Base-by-base conservation (phyloP, 257 asterid species). In the Striga asiatica region DNA sequence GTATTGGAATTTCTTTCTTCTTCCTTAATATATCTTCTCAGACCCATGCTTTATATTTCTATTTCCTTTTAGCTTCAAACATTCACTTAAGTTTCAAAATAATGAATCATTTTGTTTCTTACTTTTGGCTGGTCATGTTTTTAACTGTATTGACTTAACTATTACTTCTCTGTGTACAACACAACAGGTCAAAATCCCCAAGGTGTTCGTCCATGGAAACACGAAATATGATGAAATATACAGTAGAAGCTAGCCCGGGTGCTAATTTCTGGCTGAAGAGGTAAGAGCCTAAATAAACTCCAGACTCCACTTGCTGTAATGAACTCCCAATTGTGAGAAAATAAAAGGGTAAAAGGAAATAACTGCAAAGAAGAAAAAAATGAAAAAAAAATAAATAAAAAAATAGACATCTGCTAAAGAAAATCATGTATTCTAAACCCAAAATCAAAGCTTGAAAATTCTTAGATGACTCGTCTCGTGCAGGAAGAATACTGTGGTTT, bases 161-260 rank as follows among this genome's bases (percentile, higher is more conserved):
- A 3, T 52, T 47, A 62, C 5, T 16, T 21, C n/a, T 62, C 31
- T 46, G 5, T 39, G 8, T 62, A 16, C 41, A 18, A 54, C 31
- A n/a, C n/a, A n/a, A 53, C 82, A 89, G 97, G 79, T 67, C 6
- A 80, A 72, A 60, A 73, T 14, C 10, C 85, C 92, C 7, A 85
- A 74, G 79, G 83, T 82, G 9, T 85, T 49, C 55, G 71, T 82
- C 50, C 95, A 81, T 58, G 96, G 94, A 64, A 79, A 72, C 60
- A 65, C 66, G 5, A 55, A 65, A 62, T 72, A 71, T 11, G 50
- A 34, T 6, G 87, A 72, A 64, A 63, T 80, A 32, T 60, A 61
- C 64, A 72, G 34, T 52, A 74, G 63, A 66, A 70, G 66, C 56
- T 85, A 95, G 95, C 79, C 84, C 0, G 89, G 86, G 58, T 89